Evolutionary conservation across 768 basidiomycete species (phyloP), one percentile per base, ranked within the genome.

Genomic region (Podaxis sp.): DNA sequence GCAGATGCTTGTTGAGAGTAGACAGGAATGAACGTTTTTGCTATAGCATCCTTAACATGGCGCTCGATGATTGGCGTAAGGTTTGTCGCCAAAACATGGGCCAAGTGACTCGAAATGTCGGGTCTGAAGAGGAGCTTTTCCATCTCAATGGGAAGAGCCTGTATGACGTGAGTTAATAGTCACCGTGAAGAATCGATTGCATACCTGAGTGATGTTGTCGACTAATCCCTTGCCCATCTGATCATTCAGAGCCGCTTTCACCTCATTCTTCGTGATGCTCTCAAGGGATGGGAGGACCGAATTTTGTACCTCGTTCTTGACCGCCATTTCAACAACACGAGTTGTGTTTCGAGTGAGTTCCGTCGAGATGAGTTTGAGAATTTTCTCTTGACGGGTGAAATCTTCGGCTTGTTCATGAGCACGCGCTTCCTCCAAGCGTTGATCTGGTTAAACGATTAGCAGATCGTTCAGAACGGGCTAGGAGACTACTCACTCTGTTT

Each of bases 331-430:
- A 49, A 95, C 93, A 53, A 94, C 90, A 12, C 91, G 84, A 10
- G 91, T 92, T 11, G 93, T 95, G 67, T 94, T 94, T 75, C 90
- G 87, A 8, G 90, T 93, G 56, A 95, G 80, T 74, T 93, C 91
- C 1, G 85, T 90, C 24, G 92, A 94, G 67, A 95, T 93, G 58
- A 95, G 78, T 76, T 94, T 94, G 69, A 95, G 78, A 64, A 95
- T 91, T 74, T 90, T 93, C 76, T 95, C 93, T 74, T 95, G 92
- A 13, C 93, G 86, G 41, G 86, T 80, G 65, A 92, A 91, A 70
- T 94, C 92, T 65, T 89, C 89, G 10, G 86, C 82, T 70, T 92
- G 90, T 66, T 93, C 91, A 62, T 86, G 84, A 26, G 81, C 82
- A 64, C 91, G 88, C 55, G 87, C 86, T 49, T 94, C 93, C 69